Evolutionary conservation across 2,329 filamentous ascomycete species (phyloP).

Genomic region (Aurifilum marmelostoma): DNA sequence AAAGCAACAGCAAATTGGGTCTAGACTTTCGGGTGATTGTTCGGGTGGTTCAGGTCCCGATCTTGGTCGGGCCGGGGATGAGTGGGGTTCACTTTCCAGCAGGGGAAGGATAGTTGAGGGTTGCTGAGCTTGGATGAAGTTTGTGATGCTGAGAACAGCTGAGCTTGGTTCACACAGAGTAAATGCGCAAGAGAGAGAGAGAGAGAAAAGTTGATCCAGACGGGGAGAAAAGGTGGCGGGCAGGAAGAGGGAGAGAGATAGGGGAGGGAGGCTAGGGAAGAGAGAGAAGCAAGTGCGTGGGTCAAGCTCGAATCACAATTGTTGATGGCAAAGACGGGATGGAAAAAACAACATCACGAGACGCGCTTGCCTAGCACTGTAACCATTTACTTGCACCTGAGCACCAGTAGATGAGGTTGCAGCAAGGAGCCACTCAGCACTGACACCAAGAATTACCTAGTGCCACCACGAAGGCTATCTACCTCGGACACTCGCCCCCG

Average conservation of each 20-base stretch:
- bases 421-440: not conserved
- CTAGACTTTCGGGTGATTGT: not conserved
- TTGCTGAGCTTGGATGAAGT: not conserved
- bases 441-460: not conserved
- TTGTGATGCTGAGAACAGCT: no score
- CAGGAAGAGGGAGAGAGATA: no score
- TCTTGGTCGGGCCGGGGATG: not conserved
- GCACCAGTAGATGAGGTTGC: not conserved
- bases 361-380: not conserved
- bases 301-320: not conserved
- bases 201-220: no score
- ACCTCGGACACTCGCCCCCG: not conserved
- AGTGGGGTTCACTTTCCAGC: not conserved
- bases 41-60: not conserved
- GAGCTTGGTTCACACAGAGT: no score
- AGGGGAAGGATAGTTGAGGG: not conserved
- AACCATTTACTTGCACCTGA: not conserved
- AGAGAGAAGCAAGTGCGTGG: not conserved
- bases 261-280: not conserved
- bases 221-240: no score
- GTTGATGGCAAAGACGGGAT: not conserved
- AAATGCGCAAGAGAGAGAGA: no score
- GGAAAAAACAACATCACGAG: slow-evolving; percentile 2
- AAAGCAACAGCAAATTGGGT: no score
- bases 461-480: not conserved